Evolutionary conservation across 306 rosid species (phyloP), one percentile per base, ranked within the genome.

Genomic region (Canavalia gladiata): DNA sequence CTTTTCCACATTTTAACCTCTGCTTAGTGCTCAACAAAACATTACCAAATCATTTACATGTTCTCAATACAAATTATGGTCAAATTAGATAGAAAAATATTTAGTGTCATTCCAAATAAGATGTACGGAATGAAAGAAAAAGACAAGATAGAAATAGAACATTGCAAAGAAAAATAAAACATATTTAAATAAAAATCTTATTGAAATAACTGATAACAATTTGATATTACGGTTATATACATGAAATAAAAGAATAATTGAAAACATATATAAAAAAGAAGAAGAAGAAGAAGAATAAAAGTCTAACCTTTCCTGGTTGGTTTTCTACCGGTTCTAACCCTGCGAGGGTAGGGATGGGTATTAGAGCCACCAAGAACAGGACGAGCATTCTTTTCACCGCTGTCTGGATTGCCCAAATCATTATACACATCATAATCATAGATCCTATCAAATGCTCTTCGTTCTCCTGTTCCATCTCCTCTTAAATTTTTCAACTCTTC

Each of bases 391-490:
- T 18, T 3, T 0, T 63, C 1, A 4, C 69, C 81, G 8, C 37
- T 12, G 49, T 88, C 91, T 0, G 95, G 91, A 9, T 83, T 56
- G 0, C 91, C 95, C 49, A 91, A 57, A 77, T 93, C 92, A 55
- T 93, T 89, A 65, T 93, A 93, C 57, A 37, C 59, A 65, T 87
- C 95, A 78, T 93, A 91, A 55, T 93, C 97, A 76, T 93, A 93
- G 25, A 93, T 76, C 37, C 91, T 86, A 13, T 93, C 96, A 83
- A 80, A 79, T 39, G 89, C 90, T 12, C 79, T 46, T 39, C 85
- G 92, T 71, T 88, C 87, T 9, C 87, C 94, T 33, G 30, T 67
- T 58, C 95, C 96, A 72, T 87, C 68, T 79, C 95, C 97, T 89
- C 97, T 91, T 72, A 91, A 83, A 57, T 35, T 75, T 8, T 43